Conservation (phyloP, 2,329 filamentous ascomycete genomes). For the Fusarium tricinctum region DNA sequence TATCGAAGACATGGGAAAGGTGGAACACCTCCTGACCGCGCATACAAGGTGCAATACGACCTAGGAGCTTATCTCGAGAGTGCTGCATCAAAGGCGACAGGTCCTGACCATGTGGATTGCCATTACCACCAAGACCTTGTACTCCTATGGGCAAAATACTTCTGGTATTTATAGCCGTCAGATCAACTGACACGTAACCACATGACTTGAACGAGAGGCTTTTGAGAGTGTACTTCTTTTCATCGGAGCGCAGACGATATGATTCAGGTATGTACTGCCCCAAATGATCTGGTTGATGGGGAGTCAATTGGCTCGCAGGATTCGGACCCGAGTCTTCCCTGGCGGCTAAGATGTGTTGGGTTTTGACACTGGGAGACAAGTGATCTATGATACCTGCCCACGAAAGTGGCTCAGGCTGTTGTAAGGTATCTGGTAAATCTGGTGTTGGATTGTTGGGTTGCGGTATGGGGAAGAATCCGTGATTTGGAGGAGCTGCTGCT, state of each 20-base stretch:
- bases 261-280: constrained; percentile 45
- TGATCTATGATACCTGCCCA: constrained; percentile 61
- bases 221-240: constrained; percentile 52
- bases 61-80: constrained; percentile 56
- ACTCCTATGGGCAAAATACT: constrained; percentile 50
- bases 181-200: constrained; percentile 68
- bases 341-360: constrained; percentile 44
- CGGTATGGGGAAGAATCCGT: background rate
- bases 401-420: constrained; percentile 53
- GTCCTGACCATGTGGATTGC: constrained; percentile 45
- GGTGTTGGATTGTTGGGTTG: constrained; percentile 9
- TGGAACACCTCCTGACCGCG: constrained; percentile 48
- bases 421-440: constrained; percentile 33
- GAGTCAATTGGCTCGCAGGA: constrained; percentile 1
- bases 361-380: constrained; percentile 56
- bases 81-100: constrained; percentile 54
- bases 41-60: constrained; percentile 52
- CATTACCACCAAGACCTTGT: constrained; percentile 43
- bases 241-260: constrained; percentile 45
- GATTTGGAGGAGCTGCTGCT: constrained; percentile 7
- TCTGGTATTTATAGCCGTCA: constrained; percentile 55
- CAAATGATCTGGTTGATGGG: constrained; percentile 26
- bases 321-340: constrained; percentile 13
- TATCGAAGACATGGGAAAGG: constrained; percentile 52
- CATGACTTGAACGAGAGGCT: constrained; percentile 70